These are phyloP conservation scores for Protomyces macrosporus DNA, from an alignment of 1,139 yeast species.

Conservation along the genomic window DNA sequence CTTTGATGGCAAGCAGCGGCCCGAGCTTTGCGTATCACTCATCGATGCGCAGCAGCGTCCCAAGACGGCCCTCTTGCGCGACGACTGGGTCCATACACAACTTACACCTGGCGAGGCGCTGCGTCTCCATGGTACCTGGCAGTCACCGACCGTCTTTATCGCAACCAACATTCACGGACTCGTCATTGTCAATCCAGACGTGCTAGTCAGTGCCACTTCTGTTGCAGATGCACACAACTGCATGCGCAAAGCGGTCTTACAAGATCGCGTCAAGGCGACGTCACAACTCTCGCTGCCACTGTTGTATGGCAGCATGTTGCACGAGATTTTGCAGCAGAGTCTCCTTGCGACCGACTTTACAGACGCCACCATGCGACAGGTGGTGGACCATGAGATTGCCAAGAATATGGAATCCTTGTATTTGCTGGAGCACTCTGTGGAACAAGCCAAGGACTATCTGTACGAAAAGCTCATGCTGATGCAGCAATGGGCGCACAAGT, in stretches of 20 bases:
- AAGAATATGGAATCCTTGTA: conserved; percentile 50
- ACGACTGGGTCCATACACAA: conserved; percentile 6
- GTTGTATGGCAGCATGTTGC: conserved; percentile 73
- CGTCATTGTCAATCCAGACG: conserved; percentile 77
- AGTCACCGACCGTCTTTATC: background rate
- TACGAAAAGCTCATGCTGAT: conserved; percentile 54
- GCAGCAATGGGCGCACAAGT: conserved; percentile 57
- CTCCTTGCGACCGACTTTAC: conserved; percentile 47
- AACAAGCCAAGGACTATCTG: conserved; percentile 48
- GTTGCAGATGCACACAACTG: conserved; percentile 74
- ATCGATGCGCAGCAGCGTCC: background rate
- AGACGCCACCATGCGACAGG: conserved; percentile 44
- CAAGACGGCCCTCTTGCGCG: conserved; percentile 5
- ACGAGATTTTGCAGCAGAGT: conserved; percentile 68
- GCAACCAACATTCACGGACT: conserved; percentile 36
- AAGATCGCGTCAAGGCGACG: conserved; percentile 50
- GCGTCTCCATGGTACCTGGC: conserved; percentile 11
- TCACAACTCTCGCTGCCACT: conserved; percentile 57
- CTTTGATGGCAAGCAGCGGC: background rate
- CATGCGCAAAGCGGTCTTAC: conserved; percentile 62
- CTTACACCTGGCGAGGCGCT: background rate
- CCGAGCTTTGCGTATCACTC: background rate
- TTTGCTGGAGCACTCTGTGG: conserved; percentile 51
- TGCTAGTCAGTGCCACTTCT: conserved; percentile 71
- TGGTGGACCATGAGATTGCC: conserved; percentile 47